Percentiles rank a stretch among this genome's conserved stretches.
These are phyloP conservation scores for Coffea eugenioides DNA, from an alignment of 257 asterid genomes.

Conservation along the genomic window DNA sequence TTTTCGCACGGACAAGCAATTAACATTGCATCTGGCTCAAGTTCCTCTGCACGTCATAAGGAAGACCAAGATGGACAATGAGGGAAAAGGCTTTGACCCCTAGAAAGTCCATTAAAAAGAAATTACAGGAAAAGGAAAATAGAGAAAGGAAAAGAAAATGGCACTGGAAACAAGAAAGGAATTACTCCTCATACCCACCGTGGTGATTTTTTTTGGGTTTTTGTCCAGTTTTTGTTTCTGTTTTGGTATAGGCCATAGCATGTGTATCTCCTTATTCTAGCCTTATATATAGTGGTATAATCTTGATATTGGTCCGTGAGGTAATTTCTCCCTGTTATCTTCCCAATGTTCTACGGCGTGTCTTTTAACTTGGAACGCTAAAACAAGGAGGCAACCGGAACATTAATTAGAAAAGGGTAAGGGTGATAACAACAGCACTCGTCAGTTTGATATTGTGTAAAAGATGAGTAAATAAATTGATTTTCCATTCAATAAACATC, in stretches of 20 bases:
- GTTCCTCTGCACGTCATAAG: conserved; percentile 37
- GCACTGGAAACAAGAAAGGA: conserved; percentile 14
- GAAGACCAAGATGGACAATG: conserved; percentile 42
- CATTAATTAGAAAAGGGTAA: not conserved
- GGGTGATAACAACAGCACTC: not conserved
- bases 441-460: no score
- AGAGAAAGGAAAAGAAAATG: not conserved
- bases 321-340: not conserved
- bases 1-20: conserved; percentile 63
- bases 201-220: conserved; percentile 29
- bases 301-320: not conserved
- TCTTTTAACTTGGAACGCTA: not conserved
- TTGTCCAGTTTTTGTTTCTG: conserved; percentile 37
- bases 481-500: not conserved
- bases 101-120: not conserved
- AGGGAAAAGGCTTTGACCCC: not conserved
- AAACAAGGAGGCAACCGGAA: not conserved
- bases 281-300: not conserved
- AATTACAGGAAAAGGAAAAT: not conserved
- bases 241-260: conserved; percentile 46
- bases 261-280: conserved; percentile 29
- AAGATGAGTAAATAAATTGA: not conserved
- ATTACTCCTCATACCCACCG: conserved; percentile 19
- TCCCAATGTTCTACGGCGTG: no score
- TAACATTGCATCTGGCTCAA: conserved; percentile 52